Conservation (phyloP, 345 rosid species). For the Brassica incana region DNA sequence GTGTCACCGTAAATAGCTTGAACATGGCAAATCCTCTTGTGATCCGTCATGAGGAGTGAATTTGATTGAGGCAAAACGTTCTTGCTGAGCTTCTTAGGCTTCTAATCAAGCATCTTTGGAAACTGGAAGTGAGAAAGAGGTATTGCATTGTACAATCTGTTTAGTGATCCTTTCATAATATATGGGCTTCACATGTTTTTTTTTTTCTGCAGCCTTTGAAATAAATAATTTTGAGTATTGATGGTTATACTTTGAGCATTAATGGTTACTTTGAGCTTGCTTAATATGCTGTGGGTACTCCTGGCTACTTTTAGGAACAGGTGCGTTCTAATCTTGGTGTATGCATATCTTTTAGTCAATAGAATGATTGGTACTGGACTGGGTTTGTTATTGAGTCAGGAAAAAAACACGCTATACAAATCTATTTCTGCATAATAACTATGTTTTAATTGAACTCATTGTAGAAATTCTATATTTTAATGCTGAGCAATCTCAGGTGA, state of each 20-base stretch:
- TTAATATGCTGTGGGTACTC: slow-evolving; percentile 84
- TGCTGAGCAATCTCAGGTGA: slow-evolving; percentile 60
- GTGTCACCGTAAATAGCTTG: background rate
- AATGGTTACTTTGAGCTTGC: background rate
- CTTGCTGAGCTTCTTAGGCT: background rate
- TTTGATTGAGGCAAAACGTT: no score
- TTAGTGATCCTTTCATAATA: background rate
- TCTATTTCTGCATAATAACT: background rate
- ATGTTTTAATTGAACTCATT: slow-evolving; percentile 69
- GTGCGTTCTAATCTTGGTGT: slow-evolving; percentile 50
- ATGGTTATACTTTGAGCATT: background rate
- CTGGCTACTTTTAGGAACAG: slow-evolving; percentile 95
- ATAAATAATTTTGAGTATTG: background rate
- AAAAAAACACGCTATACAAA: background rate
- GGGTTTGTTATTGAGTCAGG: slow-evolving; percentile 12
- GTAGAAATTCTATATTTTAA: slow-evolving; percentile 97
- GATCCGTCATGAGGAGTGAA: background rate
- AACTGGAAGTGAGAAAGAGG: background rate
- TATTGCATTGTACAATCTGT: background rate
- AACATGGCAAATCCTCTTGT: background rate
- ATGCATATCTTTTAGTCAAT: slow-evolving; percentile 2
- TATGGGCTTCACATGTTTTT: no score
- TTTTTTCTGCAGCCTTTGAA: background rate
- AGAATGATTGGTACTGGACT: slow-evolving; percentile 5
- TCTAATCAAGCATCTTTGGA: background rate